These are phyloP conservation scores for Gossypium raimondii DNA, from an alignment of 345 rosid genomes.

Conservation along the genomic window DNA sequence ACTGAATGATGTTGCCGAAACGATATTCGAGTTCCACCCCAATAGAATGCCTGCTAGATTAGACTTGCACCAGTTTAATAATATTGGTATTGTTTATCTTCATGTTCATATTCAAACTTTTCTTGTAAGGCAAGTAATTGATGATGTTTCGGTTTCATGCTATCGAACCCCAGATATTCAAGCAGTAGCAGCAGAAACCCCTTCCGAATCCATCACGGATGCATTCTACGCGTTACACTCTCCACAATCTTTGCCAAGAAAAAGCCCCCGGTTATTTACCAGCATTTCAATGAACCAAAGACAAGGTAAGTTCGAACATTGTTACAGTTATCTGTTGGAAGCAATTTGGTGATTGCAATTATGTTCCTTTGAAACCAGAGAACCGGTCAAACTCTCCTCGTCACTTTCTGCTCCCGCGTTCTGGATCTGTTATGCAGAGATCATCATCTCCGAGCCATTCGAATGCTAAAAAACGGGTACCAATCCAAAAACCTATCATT, in stretches of 20 bases:
- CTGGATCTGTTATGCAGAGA: constrained; percentile 48
- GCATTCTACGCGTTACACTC: constrained; percentile 20
- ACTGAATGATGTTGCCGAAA: not conserved
- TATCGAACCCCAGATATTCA: constrained; percentile 31
- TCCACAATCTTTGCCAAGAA: constrained; percentile 31
- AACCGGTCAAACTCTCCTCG: constrained; percentile 49
- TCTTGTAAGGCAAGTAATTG: not conserved
- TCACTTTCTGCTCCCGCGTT: constrained; percentile 38
- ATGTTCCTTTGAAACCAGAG: constrained; percentile 29
- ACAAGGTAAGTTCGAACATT: constrained; percentile 28
- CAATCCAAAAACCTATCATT: constrained; percentile 1
- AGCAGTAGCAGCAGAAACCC: constrained; percentile 35
- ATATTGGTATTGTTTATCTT: constrained; percentile 27
- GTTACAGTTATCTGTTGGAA: not conserved
- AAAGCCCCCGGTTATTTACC: constrained; percentile 36
- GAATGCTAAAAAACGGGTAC: constrained; percentile 33
- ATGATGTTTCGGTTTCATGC: constrained; percentile 1
- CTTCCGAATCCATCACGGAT: constrained; percentile 27
- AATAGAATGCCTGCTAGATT: constrained; percentile 32
- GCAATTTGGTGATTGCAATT: constrained; percentile 7
- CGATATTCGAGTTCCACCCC: constrained; percentile 17
- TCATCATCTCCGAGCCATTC: constrained; percentile 44
- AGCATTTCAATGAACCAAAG: constrained; percentile 26
- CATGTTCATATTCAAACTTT: constrained; percentile 1
- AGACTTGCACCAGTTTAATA: constrained; percentile 31